A percentile compares a stretch with the other conserved stretches of the same genome.
Conservation (phyloP, 2,329 filamentous ascomycete genomes). For the Penicillium paneum region DNA sequence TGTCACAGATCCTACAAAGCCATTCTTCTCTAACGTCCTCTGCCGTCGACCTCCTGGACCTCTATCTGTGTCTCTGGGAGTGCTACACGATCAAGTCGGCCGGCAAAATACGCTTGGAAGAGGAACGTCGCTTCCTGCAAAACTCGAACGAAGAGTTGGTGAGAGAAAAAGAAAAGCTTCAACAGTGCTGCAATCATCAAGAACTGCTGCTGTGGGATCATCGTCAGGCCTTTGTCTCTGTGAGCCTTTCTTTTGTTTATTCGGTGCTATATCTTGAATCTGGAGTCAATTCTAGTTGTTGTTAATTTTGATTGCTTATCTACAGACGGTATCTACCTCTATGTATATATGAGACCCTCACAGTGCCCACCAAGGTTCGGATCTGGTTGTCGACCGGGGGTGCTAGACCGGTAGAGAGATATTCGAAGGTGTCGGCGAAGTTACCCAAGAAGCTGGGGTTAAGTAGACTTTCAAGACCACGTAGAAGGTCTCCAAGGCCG, state of each 20-base stretch:
- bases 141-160: not conserved
- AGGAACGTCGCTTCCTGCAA: constrained; percentile 1
- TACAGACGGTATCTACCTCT: too few relatives aligned
- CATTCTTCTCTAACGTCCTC: not conserved
- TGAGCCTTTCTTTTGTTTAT: too few relatives aligned
- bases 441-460: constrained; percentile 21
- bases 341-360: too few relatives aligned
- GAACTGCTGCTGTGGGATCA: not conserved
- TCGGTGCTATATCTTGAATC: too few relatives aligned
- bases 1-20: not conserved
- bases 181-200: not conserved
- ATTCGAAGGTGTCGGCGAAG: constrained; percentile 24
- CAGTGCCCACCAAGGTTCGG: constrained; percentile 27
- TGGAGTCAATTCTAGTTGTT: too few relatives aligned
- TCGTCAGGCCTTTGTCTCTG: not conserved
- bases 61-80: constrained; percentile 9
- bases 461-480: constrained; percentile 16
- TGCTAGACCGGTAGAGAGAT: constrained; percentile 24
- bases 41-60: not conserved
- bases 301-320: too few relatives aligned
- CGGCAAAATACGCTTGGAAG: constrained; percentile 4
- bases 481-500: constrained; percentile 1
- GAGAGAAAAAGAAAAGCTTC: not conserved
- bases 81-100: constrained; percentile 7
- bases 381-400: constrained; percentile 26